phyloP scores from a whole-genome alignment of 1,284 basidiomycete genomes.

The Singerocomus inundabilis region DNA sequence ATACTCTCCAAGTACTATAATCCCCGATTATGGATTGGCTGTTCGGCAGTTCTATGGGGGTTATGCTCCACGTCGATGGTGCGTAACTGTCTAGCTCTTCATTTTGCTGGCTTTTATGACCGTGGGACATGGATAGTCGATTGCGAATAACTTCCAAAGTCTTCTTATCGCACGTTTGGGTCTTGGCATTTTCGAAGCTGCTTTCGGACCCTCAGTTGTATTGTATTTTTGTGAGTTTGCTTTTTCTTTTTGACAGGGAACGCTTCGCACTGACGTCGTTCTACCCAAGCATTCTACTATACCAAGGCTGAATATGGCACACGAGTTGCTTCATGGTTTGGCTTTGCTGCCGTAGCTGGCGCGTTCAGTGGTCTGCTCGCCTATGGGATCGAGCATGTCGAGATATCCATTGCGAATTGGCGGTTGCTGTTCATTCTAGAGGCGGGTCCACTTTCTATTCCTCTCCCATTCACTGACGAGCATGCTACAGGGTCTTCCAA shows the following conservation, averaged over 20 bases:
- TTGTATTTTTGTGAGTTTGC: slow-evolving; percentile 63
- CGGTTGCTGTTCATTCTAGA: slow-evolving; percentile 76
- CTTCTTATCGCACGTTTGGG: slow-evolving; percentile 59
- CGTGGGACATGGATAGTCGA: slow-evolving; percentile 43
- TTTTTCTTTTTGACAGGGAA: background rate
- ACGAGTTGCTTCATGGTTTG: slow-evolving; percentile 76
- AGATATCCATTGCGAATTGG: slow-evolving; percentile 56
- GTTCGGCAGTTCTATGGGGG: slow-evolving; percentile 69
- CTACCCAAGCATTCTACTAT: slow-evolving; percentile 63
- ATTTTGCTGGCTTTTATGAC: background rate
- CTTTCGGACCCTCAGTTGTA: slow-evolving; percentile 46
- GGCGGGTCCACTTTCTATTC: slow-evolving; percentile 36
- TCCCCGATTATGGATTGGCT: slow-evolving; percentile 65
- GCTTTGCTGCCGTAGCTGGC: slow-evolving; percentile 75
- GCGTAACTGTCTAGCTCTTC: slow-evolving; percentile 9
- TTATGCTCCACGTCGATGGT: slow-evolving; percentile 69
- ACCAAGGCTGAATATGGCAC: slow-evolving; percentile 71
- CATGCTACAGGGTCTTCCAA: slow-evolving; percentile 54
- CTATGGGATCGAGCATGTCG: slow-evolving; percentile 63
- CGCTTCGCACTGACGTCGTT: background rate
- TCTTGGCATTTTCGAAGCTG: slow-evolving; percentile 70
- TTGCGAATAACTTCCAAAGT: slow-evolving; percentile 54
- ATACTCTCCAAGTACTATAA: slow-evolving; percentile 64
- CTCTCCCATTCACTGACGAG: background rate
- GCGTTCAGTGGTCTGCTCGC: slow-evolving; percentile 77